A percentile compares a stretch with the other conserved stretches of the same genome.
These are phyloP conservation scores for Chaetomium cochliodes DNA, from an alignment of 495 filamentous ascomycete species.

Conservation along the genomic window DNA sequence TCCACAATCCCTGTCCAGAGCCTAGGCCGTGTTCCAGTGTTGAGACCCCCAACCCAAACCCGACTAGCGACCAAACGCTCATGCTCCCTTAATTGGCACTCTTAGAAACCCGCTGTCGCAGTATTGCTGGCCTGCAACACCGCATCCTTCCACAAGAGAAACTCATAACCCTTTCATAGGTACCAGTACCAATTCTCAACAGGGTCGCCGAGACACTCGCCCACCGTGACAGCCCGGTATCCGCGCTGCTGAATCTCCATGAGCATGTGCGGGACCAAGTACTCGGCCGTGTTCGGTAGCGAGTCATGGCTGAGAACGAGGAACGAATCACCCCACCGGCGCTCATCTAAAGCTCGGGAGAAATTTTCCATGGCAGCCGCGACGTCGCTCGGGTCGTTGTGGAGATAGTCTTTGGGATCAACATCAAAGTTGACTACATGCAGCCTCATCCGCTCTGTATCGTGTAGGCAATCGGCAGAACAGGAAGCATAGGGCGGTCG, in stretches of 20 bases:
- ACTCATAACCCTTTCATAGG: background rate
- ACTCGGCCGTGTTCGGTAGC: conserved; percentile 37
- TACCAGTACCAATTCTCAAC: conserved; percentile 59
- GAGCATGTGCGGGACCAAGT: conserved; percentile 38
- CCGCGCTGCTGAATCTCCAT: conserved; percentile 27
- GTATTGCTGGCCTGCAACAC: background rate
- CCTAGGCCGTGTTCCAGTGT: background rate
- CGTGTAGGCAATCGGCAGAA: conserved; percentile 26
- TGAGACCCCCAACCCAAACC: background rate
- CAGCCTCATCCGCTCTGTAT: conserved; percentile 38
- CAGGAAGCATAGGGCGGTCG: conserved; percentile 45
- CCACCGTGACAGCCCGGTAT: conserved; percentile 52
- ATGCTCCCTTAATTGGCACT: background rate
- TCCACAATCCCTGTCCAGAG: background rate
- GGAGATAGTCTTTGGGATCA: conserved; percentile 45
- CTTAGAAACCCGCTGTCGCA: background rate
- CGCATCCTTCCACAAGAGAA: background rate
- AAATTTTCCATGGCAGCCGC: conserved; percentile 31
- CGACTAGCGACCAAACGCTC: background rate
- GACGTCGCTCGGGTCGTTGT: conserved; percentile 29
- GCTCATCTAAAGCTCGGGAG: conserved; percentile 22
- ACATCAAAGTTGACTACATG: conserved; percentile 46
- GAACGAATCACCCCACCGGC: conserved; percentile 26
- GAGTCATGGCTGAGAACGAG: conserved; percentile 44
- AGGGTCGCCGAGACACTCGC: conserved; percentile 60